Percentiles rank a stretch among this genome's conserved stretches.
phyloP scores from a whole-genome alignment of 1,284 basidiomycete genomes.

The Naganishia cerealis region DNA sequence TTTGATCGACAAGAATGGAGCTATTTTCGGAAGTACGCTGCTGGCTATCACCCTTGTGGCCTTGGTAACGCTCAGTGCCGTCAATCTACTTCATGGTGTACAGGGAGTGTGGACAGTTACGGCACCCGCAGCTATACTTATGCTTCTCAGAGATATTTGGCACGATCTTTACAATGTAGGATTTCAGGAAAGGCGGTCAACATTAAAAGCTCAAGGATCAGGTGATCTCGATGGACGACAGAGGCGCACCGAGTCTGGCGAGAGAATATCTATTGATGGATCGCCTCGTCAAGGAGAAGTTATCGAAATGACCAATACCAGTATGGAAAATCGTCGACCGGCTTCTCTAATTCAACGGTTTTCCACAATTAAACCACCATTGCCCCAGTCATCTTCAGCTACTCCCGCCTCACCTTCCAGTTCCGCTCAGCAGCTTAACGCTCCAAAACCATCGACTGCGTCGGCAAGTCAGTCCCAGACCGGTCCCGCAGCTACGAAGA shows the following conservation, averaged over 20 bases:
- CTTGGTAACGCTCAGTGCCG: slow-evolving; percentile 62
- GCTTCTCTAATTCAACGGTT: slow-evolving; percentile 12
- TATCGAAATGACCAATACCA: slow-evolving; percentile 12
- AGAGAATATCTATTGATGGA: not conserved
- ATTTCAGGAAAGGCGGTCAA: slow-evolving; percentile 36
- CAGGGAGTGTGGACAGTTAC: slow-evolving; percentile 71
- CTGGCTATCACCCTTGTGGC: slow-evolving; percentile 61
- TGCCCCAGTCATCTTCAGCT: not conserved
- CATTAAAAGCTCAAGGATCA: slow-evolving; percentile 23
- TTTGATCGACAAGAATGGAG: slow-evolving; percentile 59
- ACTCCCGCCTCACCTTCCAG: not conserved
- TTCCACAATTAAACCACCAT: not conserved
- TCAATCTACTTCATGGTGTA: slow-evolving; percentile 60
- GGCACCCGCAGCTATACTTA: slow-evolving; percentile 77
- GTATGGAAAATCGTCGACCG: slow-evolving; percentile 2
- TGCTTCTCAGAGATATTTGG: slow-evolving; percentile 69
- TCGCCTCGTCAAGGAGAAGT: slow-evolving; percentile 10
- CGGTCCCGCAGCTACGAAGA: slow-evolving; percentile 2
- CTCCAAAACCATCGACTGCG: not conserved
- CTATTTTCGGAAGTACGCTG: slow-evolving; percentile 57
- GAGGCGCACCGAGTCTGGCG: slow-evolving; percentile 11
- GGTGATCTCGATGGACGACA: slow-evolving; percentile 27
- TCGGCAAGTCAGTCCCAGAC: not conserved
- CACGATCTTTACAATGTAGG: slow-evolving; percentile 56
- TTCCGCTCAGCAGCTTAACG: not conserved